phyloP scores from a whole-genome alignment of 805 yeast species.

The Candida hungchunana region DNA sequence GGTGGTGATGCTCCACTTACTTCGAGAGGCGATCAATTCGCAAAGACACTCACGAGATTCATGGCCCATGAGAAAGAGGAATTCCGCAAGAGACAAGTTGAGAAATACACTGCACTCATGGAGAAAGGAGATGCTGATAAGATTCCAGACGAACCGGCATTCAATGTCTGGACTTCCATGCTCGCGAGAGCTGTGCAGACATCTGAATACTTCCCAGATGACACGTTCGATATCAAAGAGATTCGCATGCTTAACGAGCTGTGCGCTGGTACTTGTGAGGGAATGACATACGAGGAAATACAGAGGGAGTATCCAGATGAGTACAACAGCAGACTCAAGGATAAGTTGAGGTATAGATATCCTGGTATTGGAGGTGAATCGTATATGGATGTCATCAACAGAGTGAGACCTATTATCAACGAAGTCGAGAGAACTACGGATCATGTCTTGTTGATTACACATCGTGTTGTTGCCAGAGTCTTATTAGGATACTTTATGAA shows the following conservation, averaged over 20 bases:
- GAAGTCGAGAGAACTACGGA: slow-evolving; percentile 91
- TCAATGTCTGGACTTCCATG: slow-evolving; percentile 94
- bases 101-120: slow-evolving; percentile 38
- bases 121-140: slow-evolving; percentile 30
- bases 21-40: slow-evolving; percentile 68
- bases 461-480: slow-evolving; percentile 86
- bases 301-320: slow-evolving; percentile 70
- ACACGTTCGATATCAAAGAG: slow-evolving; percentile 70
- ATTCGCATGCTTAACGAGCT: slow-evolving; percentile 92
- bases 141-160: slow-evolving; percentile 63
- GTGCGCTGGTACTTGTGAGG: slow-evolving; percentile 91
- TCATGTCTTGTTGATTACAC: slow-evolving; percentile 78
- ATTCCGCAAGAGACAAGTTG: slow-evolving; percentile 61
- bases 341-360: slow-evolving; percentile 82
- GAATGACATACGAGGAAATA: slow-evolving; percentile 88
- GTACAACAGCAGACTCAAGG: slow-evolving; percentile 66
- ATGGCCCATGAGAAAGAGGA: slow-evolving; percentile 65
- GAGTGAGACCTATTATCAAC: slow-evolving; percentile 84
- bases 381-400: slow-evolving; percentile 85
- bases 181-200: slow-evolving; percentile 74
- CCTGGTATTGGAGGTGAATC: slow-evolving; percentile 99
- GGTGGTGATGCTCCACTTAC: slow-evolving; percentile 91
- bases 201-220: slow-evolving; percentile 70
- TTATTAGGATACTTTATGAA: slow-evolving; percentile 86
- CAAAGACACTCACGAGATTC: slow-evolving; percentile 69